A percentile compares a stretch with the other conserved stretches of the same genome.
Conservation (phyloP, 1,139 yeast genomes). For the Eremothecium cymbalariae region DNA sequence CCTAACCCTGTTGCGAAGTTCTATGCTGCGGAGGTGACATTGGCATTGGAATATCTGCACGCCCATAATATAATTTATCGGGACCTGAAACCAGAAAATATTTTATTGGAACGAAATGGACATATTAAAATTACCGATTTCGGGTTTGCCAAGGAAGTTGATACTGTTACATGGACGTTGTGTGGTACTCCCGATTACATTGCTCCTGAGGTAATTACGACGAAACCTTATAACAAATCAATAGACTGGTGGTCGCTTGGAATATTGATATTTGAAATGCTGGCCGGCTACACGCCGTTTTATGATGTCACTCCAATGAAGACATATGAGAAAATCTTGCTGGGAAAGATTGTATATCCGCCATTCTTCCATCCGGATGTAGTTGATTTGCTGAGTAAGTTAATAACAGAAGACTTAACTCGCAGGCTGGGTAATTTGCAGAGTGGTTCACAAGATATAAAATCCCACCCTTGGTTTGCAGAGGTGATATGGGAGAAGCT, state of each 20-base stretch:
- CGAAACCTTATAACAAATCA: constrained; percentile 92
- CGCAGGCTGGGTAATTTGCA: constrained; percentile 86
- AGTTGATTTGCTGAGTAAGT: constrained; percentile 66
- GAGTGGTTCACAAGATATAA: constrained; percentile 84
- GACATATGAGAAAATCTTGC: constrained; percentile 88
- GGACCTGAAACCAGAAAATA: constrained; percentile 94
- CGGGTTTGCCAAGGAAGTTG: constrained; percentile 95
- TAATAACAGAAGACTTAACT: constrained; percentile 85
- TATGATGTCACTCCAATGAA: constrained; percentile 96
- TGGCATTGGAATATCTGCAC: constrained; percentile 89
- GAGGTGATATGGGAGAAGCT: constrained; percentile 96
- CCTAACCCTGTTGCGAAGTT: constrained; percentile 97
- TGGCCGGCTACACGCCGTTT: constrained; percentile 96
- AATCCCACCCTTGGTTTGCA: constrained; percentile 87
- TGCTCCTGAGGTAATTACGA: constrained; percentile 96
- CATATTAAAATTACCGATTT: constrained; percentile 94
- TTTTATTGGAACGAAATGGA: constrained; percentile 83
- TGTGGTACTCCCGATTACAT: constrained; percentile 98
- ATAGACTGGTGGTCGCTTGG: constrained; percentile 99
- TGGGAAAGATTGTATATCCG: constrained; percentile 83
- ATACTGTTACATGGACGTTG: constrained; percentile 89
- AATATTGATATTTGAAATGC: constrained; percentile 88
- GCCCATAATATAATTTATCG: constrained; percentile 87
- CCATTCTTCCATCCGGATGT: constrained; percentile 85
- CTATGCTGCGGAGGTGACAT: constrained; percentile 90